These are phyloP conservation scores for Lizanozyma gosingica DNA, from an alignment of 1,139 yeast species.

Conservation along the genomic window DNA sequence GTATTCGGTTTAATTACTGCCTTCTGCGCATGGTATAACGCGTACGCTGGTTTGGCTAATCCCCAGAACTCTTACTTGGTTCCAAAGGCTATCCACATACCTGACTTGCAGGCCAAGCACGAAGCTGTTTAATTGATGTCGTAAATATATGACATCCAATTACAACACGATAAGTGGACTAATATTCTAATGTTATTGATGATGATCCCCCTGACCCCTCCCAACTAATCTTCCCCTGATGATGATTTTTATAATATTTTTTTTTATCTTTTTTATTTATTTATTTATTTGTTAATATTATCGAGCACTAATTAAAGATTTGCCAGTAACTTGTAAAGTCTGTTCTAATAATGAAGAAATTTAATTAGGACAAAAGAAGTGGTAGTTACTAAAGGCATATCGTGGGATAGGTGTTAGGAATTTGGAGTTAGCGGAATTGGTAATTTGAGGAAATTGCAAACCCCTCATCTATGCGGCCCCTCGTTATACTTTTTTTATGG, in stretches of 20 bases:
- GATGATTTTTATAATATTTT: not conserved
- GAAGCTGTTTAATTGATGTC: not conserved
- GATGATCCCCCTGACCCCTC: not conserved
- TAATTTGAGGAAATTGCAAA: too few relatives aligned
- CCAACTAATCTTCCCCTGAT: not conserved
- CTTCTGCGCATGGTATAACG: constrained; percentile 80
- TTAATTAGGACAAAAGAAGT: too few relatives aligned
- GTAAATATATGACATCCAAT: too few relatives aligned
- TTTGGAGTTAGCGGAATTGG: too few relatives aligned
- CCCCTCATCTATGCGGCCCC: too few relatives aligned
- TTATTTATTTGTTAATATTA: not conserved
- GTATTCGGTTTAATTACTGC: constrained; percentile 75
- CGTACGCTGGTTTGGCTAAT: constrained; percentile 83
- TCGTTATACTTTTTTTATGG: too few relatives aligned
- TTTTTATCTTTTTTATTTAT: too few relatives aligned
- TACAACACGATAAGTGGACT: not conserved
- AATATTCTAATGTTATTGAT: not conserved
- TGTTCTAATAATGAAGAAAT: too few relatives aligned
- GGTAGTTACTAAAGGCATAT: too few relatives aligned
- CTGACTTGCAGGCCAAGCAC: constrained; percentile 24
- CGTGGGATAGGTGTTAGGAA: too few relatives aligned
- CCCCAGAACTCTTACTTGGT: constrained; percentile 59
- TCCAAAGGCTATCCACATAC: constrained; percentile 42
- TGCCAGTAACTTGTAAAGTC: too few relatives aligned
- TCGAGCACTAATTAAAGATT: not conserved